Evolutionary conservation across 2,329 filamentous ascomycete species (phyloP), one percentile per base, ranked within the genome.

Genomic region (Sporothrix phasma): DNA sequence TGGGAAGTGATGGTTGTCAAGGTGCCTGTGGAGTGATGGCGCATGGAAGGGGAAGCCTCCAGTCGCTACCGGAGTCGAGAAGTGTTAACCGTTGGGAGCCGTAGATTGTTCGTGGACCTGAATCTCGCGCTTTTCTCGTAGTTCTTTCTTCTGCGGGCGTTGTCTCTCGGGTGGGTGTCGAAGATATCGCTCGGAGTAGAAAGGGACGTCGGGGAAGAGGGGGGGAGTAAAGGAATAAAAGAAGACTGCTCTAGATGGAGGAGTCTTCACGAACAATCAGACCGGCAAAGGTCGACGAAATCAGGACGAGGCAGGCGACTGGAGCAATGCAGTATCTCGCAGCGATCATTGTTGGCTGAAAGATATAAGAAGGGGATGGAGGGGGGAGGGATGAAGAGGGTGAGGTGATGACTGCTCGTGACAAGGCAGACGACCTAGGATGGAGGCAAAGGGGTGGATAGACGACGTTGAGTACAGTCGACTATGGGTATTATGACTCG

Each of bases 291-390:
- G 64, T 46, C 62, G 56, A 65, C 47, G 65, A 61, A 54, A 80
- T 84, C 82, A 76, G 79, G 77, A 79, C 81, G 76, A 78, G 81
- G 82, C 82, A 77, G 81, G 80, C 83, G 83, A 86, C 84, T 86
- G 83, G 80, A 78, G 76, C 77, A 69, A 73, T 75, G 73, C 73
- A 69, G 71, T 73, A 74, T 75, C 74, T 77, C 79, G 76, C 79
- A 84, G 84, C 73, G 81, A 78, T 79, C 84, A 87, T 87, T 72
- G 77, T 84, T 76, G 73, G 72, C 69, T 68, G 62, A 65, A 72
- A 68, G 71, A 68, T 66, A 67, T 66, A 67, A 47, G 66, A 43
- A 24, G 19, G 19, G 31, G 24, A 13, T 31, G 34, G 39, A 26
- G 24, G 43, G 43, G 24, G 39, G 24, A 54, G 17, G 22, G 43